Conservation (phyloP, 208 protist species). For the Herpetomonas tarakana region DNA sequence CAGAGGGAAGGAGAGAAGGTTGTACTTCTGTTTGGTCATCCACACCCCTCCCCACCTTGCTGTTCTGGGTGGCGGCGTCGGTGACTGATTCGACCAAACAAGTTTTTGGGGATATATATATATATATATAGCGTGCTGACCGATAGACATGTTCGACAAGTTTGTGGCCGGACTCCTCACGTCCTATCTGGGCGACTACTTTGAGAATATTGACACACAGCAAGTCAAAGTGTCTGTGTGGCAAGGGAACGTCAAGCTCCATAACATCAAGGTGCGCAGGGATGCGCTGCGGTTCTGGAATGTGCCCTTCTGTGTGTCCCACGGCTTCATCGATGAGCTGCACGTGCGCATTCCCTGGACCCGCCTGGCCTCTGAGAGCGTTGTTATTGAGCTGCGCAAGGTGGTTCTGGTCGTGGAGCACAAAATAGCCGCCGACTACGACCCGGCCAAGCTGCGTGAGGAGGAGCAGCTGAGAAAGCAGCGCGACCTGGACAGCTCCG, state of each 20-base stretch:
- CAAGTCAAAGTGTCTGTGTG: constrained; percentile 85
- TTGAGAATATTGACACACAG: constrained; percentile 78
- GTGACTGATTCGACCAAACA: too few relatives aligned
- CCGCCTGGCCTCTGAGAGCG: constrained; percentile 61
- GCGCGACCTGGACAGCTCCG: constrained; percentile 39
- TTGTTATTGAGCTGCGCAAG: constrained; percentile 52
- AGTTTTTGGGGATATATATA: too few relatives aligned
- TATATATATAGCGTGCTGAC: too few relatives aligned
- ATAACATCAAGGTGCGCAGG: constrained; percentile 46
- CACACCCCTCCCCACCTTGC: too few relatives aligned
- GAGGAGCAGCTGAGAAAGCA: constrained; percentile 44
- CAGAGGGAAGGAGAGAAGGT: too few relatives aligned
- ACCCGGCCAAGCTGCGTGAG: constrained; percentile 32
- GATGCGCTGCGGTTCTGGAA: constrained; percentile 66
- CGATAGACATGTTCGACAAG: constrained; percentile 84
- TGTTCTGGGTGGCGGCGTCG: too few relatives aligned
- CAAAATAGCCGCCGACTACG: constrained; percentile 51
- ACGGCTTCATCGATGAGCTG: constrained; percentile 69
- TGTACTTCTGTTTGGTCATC: too few relatives aligned
- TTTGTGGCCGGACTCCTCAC: constrained; percentile 71
- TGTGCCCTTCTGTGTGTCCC: constrained; percentile 50
- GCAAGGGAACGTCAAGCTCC: constrained; percentile 70
- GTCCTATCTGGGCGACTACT: constrained; percentile 77
- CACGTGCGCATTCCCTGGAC: constrained; percentile 76
- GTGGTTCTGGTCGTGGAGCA: constrained; percentile 52